Conservation (phyloP, 2,329 filamentous ascomycete genomes). For the Huntiella moniliformis region DNA sequence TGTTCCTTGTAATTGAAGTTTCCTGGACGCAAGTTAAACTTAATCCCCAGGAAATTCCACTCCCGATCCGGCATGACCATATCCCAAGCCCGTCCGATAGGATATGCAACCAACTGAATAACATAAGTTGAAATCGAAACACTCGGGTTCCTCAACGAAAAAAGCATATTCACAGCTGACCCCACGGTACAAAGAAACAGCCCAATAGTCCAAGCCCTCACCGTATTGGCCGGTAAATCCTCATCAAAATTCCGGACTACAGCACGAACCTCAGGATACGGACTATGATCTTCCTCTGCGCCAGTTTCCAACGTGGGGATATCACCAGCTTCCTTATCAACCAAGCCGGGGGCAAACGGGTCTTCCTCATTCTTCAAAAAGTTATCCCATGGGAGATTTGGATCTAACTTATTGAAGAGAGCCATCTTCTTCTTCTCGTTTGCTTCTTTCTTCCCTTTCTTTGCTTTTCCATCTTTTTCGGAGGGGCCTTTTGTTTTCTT, state of each 20-base stretch:
- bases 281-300: slow-evolving; percentile 44
- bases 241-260: slow-evolving; percentile 47
- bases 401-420: slow-evolving; percentile 26
- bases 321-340: slow-evolving; percentile 26
- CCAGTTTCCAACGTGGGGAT: slow-evolving; percentile 31
- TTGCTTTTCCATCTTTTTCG: too few species aligned
- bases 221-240: slow-evolving; percentile 44
- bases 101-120: slow-evolving; percentile 43
- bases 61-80: slow-evolving; percentile 33
- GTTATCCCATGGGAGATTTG: slow-evolving; percentile 44
- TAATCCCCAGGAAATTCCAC: slow-evolving; percentile 31
- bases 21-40: slow-evolving; percentile 37
- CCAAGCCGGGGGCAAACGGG: slow-evolving; percentile 26
- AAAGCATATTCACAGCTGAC: slow-evolving; percentile 42
- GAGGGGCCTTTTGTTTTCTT: too few species aligned
- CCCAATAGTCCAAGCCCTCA: slow-evolving; percentile 45
- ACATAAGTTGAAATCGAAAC: slow-evolving; percentile 42
- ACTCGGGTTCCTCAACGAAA: slow-evolving; percentile 39
- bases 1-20: slow-evolving; percentile 45
- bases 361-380: slow-evolving; percentile 21
- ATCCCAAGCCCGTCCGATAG: slow-evolving; percentile 36
- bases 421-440: slow-evolving; percentile 1
- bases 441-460: too few species aligned
- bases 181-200: slow-evolving; percentile 41
- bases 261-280: slow-evolving; percentile 48